Evolutionary conservation across 176 grass and related monocot species (phyloP).

Genomic region (Aegilops sharonensis): DNA sequence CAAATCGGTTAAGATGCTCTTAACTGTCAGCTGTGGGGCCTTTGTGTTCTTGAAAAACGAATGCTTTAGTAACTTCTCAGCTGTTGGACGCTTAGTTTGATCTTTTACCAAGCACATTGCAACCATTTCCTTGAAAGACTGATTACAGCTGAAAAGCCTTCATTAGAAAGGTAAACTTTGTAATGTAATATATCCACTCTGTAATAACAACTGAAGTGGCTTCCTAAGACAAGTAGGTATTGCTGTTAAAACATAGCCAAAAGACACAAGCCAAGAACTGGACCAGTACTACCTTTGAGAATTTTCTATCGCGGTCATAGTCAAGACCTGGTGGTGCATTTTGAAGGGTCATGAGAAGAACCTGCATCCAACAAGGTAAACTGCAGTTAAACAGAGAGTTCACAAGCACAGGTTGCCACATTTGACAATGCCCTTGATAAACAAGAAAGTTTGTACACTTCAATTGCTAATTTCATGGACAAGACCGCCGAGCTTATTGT

Average conservation of each 20-base stretch:
- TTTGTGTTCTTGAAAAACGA: conserved; percentile 91
- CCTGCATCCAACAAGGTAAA: conserved; percentile 31
- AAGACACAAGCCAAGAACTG: conserved; percentile 15
- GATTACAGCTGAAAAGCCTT: conserved; percentile 75
- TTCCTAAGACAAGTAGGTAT: conserved; percentile 56
- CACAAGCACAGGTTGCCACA: neutral
- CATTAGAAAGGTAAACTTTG: conserved; percentile 51
- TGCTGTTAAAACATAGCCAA: conserved; percentile 55
- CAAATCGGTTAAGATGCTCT: conserved; percentile 70
- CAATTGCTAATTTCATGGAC: neutral
- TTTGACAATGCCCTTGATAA: conserved; percentile 10
- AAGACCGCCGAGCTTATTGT: neutral
- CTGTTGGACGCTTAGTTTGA: conserved; percentile 93
- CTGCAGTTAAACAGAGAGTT: neutral
- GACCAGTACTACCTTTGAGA: conserved; percentile 75
- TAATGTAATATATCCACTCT: conserved; percentile 37
- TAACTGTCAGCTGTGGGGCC: conserved; percentile 68
- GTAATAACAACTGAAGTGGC: conserved; percentile 46
- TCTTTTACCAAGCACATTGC: conserved; percentile 99
- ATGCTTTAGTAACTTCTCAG: conserved; percentile 89
- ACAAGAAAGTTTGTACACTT: conserved; percentile 16
- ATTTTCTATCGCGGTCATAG: conserved; percentile 79
- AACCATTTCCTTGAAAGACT: conserved; percentile 99
- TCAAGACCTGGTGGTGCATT: conserved; percentile 85
- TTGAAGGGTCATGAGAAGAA: conserved; percentile 85